Percentiles rank a stretch among this genome's conserved stretches.
Conservation (phyloP, 768 basidiomycete species). For the Agaricus sinodeliciosus region DNA sequence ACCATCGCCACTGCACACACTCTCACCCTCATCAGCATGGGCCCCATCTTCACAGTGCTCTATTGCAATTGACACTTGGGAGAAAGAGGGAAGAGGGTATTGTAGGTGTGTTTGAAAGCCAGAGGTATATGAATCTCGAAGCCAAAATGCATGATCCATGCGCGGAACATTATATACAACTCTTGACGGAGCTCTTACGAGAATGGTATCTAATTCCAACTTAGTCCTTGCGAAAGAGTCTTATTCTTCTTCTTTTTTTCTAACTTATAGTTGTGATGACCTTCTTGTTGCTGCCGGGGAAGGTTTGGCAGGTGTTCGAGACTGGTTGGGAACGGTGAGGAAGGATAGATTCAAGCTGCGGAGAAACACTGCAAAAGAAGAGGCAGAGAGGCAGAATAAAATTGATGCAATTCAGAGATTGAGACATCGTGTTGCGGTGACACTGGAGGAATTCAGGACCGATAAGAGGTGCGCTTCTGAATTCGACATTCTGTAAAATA, state of each 20-base stretch:
- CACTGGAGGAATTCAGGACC: slow-evolving; percentile 39
- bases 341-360: slow-evolving; percentile 31
- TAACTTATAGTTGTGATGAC: slow-evolving; percentile 36
- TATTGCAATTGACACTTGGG: slow-evolving; percentile 30
- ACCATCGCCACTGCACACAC: slow-evolving; percentile 11
- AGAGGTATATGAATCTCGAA: slow-evolving; percentile 65
- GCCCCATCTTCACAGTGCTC: slow-evolving; percentile 25
- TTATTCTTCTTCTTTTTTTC: background rate
- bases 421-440: slow-evolving; percentile 29
- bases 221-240: too few relatives aligned
- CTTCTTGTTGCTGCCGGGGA: slow-evolving; percentile 39
- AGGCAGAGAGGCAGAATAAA: slow-evolving; percentile 23
- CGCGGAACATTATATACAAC: slow-evolving; percentile 33
- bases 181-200: slow-evolving; percentile 37
- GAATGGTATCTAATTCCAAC: slow-evolving; percentile 26
- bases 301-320: slow-evolving; percentile 29
- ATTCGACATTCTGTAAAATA: background rate
- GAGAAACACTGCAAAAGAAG: slow-evolving; percentile 22
- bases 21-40: slow-evolving; percentile 19
- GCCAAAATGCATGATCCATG: slow-evolving; percentile 45
- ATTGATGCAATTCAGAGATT: slow-evolving; percentile 26
- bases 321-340: slow-evolving; percentile 44
- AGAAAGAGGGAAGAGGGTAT: slow-evolving; percentile 36
- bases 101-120: slow-evolving; percentile 71
- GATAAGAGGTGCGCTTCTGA: slow-evolving; percentile 38